Conservation (phyloP, 1,139 yeast genomes). For the Candida pseudoviswanathii region DNA sequence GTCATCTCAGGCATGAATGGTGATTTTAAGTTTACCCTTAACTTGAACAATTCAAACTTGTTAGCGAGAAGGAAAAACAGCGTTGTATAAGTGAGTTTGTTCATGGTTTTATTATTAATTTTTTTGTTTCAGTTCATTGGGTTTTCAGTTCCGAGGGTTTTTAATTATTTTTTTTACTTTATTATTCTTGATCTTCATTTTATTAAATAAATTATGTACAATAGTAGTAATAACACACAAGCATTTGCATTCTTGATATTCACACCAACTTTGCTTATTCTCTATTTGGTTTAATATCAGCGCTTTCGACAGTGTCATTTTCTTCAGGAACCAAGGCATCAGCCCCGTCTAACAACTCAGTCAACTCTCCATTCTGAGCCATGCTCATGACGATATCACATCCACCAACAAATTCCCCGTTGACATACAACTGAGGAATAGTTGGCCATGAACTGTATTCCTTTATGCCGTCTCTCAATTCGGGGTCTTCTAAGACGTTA, state of each 20-base stretch:
- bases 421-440: constrained; percentile 71
- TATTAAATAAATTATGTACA: constrained; percentile 3
- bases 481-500: constrained; percentile 93
- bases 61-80: constrained; percentile 36
- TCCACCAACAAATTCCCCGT: constrained; percentile 92
- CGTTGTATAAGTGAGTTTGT: constrained; percentile 17
- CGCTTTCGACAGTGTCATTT: constrained; percentile 37
- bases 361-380: constrained; percentile 91
- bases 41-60: constrained; percentile 45
- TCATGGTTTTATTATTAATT: background rate
- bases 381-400: constrained; percentile 92
- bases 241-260: constrained; percentile 1
- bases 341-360: constrained; percentile 77
- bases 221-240: background rate
- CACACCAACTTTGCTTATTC: constrained; percentile 1
- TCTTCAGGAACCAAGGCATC: constrained; percentile 82
- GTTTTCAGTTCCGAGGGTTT: background rate
- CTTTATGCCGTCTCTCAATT: constrained; percentile 89
- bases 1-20: constrained; percentile 43
- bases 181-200: background rate
- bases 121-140: background rate
- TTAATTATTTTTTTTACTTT: background rate
- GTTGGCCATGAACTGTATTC: constrained; percentile 97
- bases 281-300: constrained; percentile 40
- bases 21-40: constrained; percentile 46